Evolutionary conservation across 75 land plant species (phyloP).

Genomic region (Selaginella tamariscina): DNA sequence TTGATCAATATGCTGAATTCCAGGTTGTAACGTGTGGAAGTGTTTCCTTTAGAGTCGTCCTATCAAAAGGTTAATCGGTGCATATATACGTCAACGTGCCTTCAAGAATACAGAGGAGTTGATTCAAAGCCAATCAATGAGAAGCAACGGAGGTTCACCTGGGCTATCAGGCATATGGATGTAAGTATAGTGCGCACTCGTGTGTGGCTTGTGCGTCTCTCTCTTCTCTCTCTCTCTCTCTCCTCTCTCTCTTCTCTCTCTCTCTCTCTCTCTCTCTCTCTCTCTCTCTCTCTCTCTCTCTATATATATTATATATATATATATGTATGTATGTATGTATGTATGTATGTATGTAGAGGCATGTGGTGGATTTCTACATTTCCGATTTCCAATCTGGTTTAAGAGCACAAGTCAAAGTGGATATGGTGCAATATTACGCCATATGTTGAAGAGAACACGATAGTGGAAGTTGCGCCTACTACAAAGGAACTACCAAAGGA

Average conservation of each 20-base stretch:
- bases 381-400: constrained; percentile 30
- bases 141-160: constrained; percentile 50
- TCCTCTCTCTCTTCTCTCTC: too few relatives aligned
- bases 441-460: constrained; percentile 17
- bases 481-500: constrained; percentile 18
- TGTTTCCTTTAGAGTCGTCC: constrained; percentile 64
- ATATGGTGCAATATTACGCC: constrained; percentile 28
- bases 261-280: too few relatives aligned
- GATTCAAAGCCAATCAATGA: constrained; percentile 56
- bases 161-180: constrained; percentile 61
- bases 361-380: constrained; percentile 30
- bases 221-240: too few relatives aligned
- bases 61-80: constrained; percentile 64
- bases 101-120: constrained; percentile 65
- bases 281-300: too few relatives aligned
- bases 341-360: constrained; percentile 17
- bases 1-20: constrained; percentile 8
- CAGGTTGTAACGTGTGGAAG: constrained; percentile 86
- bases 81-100: constrained; percentile 55
- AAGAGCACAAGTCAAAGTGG: constrained; percentile 31
- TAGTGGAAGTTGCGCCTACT: constrained; percentile 1
- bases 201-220: too few relatives aligned
- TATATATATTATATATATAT: too few relatives aligned
- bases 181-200: too few relatives aligned
- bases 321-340: neutral